phyloP scores from a whole-genome alignment of 495 filamentous ascomycete genomes.

The Daldinia vernicosa region DNA sequence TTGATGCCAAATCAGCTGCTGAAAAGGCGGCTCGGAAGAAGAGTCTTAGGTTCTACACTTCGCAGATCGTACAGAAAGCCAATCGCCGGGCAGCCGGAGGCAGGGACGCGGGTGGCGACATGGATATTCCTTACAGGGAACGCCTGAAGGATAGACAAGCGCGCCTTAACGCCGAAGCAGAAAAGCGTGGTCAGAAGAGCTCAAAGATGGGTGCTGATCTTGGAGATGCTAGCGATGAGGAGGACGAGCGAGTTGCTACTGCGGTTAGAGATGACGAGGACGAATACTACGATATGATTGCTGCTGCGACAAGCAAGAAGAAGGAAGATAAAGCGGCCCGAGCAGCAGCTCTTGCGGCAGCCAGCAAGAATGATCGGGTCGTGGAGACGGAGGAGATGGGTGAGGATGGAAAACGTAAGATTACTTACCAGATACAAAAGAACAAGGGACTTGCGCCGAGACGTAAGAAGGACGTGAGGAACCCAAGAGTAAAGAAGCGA shows the following conservation, averaged over 20 bases:
- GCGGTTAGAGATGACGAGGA: constrained; percentile 69
- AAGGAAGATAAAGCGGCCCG: constrained; percentile 71
- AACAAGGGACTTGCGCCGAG: constrained; percentile 93
- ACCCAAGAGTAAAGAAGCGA: constrained; percentile 97
- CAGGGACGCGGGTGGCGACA: constrained; percentile 86
- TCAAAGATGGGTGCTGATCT: constrained; percentile 67
- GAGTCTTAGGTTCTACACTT: constrained; percentile 93
- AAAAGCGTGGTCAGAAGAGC: constrained; percentile 76
- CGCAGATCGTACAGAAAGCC: constrained; percentile 90
- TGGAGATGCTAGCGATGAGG: constrained; percentile 67
- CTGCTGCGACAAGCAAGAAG: constrained; percentile 75
- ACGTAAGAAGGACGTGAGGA: constrained; percentile 90
- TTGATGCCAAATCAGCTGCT: constrained; percentile 64
- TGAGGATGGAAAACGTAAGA: constrained; percentile 84
- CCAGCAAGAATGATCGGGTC: constrained; percentile 62
- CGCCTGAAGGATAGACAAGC: constrained; percentile 83
- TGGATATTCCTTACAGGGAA: constrained; percentile 90
- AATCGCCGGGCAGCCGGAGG: constrained; percentile 85
- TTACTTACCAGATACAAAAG: constrained; percentile 92
- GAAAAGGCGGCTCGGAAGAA: constrained; percentile 89
- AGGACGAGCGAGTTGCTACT: constrained; percentile 62
- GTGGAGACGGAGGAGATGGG: constrained; percentile 67
- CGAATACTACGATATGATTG: constrained; percentile 89
- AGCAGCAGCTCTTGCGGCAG: constrained; percentile 55
- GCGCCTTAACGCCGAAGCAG: constrained; percentile 85